phyloP scores from a whole-genome alignment of 495 filamentous ascomycete genomes.

The Trichoderma gamsii region DNA sequence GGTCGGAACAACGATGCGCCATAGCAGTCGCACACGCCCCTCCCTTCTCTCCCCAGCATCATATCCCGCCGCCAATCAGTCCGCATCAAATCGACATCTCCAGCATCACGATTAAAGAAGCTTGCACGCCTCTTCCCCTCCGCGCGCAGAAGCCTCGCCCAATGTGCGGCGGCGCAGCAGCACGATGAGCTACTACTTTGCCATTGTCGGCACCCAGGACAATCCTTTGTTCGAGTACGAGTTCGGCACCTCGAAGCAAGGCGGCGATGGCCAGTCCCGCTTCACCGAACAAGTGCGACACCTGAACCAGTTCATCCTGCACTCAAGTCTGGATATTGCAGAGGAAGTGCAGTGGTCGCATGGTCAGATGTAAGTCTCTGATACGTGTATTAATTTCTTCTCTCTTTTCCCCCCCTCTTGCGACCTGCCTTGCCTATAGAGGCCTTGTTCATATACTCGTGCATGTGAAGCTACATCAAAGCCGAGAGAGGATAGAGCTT shows the following conservation, averaged over 20 bases:
- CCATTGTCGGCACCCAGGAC: slow-evolving; percentile 87
- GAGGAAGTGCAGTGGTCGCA: slow-evolving; percentile 91
- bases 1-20: slow-evolving; percentile 7
- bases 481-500: not conserved
- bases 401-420: not conserved
- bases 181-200: slow-evolving; percentile 92
- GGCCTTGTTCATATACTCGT: not conserved
- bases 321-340: slow-evolving; percentile 85
- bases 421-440: not conserved
- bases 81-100: not conserved
- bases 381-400: not conserved
- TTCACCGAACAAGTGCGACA: slow-evolving; percentile 81
- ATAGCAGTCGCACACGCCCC: not conserved
- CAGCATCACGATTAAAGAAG: too few relatives aligned
- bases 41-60: slow-evolving; percentile 12
- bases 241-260: slow-evolving; percentile 90
- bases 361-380: slow-evolving; percentile 59
- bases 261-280: slow-evolving; percentile 83
- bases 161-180: slow-evolving; percentile 16
- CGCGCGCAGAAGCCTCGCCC: slow-evolving; percentile 12
- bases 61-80: not conserved
- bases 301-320: slow-evolving; percentile 96
- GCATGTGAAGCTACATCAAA: not conserved
- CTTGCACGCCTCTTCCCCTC: too few relatives aligned
- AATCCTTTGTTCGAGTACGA: slow-evolving; percentile 92